Conservation (phyloP, 2,329 filamentous ascomycete genomes). For the Aspergillus sp. region DNA sequence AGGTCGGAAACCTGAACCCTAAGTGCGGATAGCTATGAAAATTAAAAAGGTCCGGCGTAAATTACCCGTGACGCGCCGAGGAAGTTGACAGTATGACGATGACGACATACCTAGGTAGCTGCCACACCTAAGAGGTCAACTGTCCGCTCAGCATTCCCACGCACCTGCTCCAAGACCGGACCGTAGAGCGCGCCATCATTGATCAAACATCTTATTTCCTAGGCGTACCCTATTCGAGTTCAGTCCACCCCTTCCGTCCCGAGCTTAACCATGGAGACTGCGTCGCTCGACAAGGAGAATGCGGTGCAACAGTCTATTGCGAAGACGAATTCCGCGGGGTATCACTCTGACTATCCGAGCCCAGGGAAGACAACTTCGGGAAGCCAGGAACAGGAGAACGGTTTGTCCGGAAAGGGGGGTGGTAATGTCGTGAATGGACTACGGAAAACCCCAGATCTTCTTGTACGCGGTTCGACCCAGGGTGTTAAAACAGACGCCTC, state of each 20-base stretch:
- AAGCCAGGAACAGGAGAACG: neutral
- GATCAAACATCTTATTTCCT: neutral
- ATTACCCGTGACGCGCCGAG: too few relatives aligned
- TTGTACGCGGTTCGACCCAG: neutral
- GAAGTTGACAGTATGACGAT: too few relatives aligned
- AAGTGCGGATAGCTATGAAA: too few relatives aligned
- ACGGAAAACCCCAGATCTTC: neutral
- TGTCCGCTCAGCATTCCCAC: neutral
- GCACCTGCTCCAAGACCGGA: neutral
- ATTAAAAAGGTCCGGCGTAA: too few relatives aligned
- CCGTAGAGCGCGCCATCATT: too few relatives aligned
- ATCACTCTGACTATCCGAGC: neutral
- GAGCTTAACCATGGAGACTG: constrained; percentile 2
- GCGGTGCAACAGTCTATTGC: neutral
- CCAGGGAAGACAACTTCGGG: neutral
- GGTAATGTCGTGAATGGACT: neutral
- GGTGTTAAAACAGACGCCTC: neutral
- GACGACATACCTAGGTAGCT: too few relatives aligned
- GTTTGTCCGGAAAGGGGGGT: neutral
- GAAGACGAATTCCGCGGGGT: neutral
- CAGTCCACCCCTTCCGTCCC: neutral
- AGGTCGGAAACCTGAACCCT: too few relatives aligned
- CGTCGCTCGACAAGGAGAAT: constrained; percentile 3
- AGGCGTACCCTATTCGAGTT: neutral
- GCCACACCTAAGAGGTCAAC: neutral